A percentile compares a stretch with the other conserved stretches of the same genome.
Conservation (phyloP, 371 early-diverging fungal genomes). For the Catenaria anguillulae region DNA sequence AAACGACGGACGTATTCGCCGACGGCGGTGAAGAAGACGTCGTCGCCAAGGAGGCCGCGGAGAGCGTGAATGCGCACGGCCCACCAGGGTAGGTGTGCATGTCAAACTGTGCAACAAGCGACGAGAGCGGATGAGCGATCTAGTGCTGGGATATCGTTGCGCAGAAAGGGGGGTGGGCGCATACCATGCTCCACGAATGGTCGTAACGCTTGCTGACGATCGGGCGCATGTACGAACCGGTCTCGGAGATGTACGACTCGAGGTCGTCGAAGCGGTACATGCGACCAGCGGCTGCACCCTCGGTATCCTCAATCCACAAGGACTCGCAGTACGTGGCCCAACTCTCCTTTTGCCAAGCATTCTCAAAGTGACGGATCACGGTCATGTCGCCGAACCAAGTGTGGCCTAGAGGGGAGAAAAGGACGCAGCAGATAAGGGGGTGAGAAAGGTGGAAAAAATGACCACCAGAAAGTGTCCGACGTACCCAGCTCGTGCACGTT, state of each 20-base stretch:
- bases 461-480: too few relatives aligned
- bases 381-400: not conserved
- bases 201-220: constrained; percentile 37
- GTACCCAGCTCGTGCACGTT: constrained; percentile 42
- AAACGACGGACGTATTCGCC: constrained; percentile 25
- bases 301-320: constrained; percentile 28
- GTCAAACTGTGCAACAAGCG: too few relatives aligned
- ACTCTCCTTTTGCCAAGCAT: constrained; percentile 46
- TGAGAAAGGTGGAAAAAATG: too few relatives aligned
- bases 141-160: too few relatives aligned
- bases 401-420: too few relatives aligned
- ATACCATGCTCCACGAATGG: constrained; percentile 20
- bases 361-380: constrained; percentile 44
- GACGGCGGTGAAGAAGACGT: constrained; percentile 36
- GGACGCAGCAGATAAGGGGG: too few relatives aligned
- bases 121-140: too few relatives aligned
- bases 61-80: constrained; percentile 21
- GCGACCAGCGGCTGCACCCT: constrained; percentile 10
- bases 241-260: constrained; percentile 13
- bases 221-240: constrained; percentile 22
- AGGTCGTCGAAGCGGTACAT: constrained; percentile 10
- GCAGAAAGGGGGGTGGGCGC: not conserved
- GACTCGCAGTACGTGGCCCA: constrained; percentile 31
- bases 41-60: constrained; percentile 30
- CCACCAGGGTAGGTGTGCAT: too few relatives aligned